phyloP scores from a whole-genome alignment of 208 protist genomes.

The Dictyostelium gargantuum region DNA sequence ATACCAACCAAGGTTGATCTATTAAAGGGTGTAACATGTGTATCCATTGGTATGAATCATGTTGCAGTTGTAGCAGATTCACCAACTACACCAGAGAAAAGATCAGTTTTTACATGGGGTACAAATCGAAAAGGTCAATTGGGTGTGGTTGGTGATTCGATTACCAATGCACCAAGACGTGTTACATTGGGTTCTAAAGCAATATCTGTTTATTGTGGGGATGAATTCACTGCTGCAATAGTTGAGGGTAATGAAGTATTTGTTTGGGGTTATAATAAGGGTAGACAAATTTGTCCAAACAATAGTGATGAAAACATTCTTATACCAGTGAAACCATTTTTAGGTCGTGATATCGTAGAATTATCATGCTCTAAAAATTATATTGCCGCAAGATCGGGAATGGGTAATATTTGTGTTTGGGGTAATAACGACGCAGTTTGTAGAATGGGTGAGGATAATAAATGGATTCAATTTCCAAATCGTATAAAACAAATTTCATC shows the following conservation, averaged over 20 bases:
- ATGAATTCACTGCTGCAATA: conserved; percentile 30
- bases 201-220: background rate
- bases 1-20: conserved; percentile 40
- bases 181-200: conserved; percentile 17
- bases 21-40: conserved; percentile 2
- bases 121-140: conserved; percentile 24
- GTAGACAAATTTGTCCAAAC: conserved; percentile 23
- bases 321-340: conserved; percentile 34
- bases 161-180: conserved; percentile 34
- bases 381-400: background rate
- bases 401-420: conserved; percentile 23
- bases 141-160: conserved; percentile 31
- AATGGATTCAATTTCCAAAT: background rate
- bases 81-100: background rate
- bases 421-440: conserved; percentile 24
- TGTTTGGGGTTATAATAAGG: conserved; percentile 46
- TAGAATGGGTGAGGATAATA: background rate
- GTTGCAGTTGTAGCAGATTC: conserved; percentile 23
- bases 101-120: conserved; percentile 24
- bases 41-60: conserved; percentile 12
- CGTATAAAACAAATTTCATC: conserved; percentile 27
- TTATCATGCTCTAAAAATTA: background rate
- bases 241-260: conserved; percentile 64
- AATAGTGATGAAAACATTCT: conserved; percentile 23
- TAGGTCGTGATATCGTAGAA: conserved; percentile 29